Evolutionary conservation across 768 basidiomycete genomes (phyloP).

Genomic region (Calvatia gigantea): DNA sequence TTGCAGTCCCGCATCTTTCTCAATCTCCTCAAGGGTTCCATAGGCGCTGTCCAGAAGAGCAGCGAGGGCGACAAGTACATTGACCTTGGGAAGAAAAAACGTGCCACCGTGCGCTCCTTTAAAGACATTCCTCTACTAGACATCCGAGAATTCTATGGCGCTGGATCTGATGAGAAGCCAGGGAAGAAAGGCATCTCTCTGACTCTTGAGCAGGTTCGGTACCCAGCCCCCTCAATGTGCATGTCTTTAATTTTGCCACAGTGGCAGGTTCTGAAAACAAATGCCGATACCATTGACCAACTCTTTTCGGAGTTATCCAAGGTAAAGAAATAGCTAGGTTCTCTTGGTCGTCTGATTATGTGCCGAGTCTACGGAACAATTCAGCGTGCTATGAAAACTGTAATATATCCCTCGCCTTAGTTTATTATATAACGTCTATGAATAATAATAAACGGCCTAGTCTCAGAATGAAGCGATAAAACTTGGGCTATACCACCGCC

Average conservation of each 20-base stretch:
- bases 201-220: slow-evolving; percentile 54
- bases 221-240: neutral
- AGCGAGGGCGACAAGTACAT: slow-evolving; percentile 52
- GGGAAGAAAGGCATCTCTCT: slow-evolving; percentile 82
- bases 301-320: slow-evolving; percentile 34
- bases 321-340: slow-evolving; percentile 21
- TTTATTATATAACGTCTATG: slow-evolving; percentile 8
- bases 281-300: slow-evolving; percentile 44
- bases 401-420: slow-evolving; percentile 3
- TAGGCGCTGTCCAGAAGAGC: slow-evolving; percentile 25
- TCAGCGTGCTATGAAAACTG: neutral
- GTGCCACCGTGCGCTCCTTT: slow-evolving; percentile 50
- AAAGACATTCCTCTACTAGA: slow-evolving; percentile 58
- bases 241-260: slow-evolving; percentile 18
- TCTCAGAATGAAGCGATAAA: neutral
- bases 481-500: slow-evolving; percentile 19
- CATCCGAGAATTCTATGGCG: slow-evolving; percentile 70
- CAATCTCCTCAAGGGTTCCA: slow-evolving; percentile 2
- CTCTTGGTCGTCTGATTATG: neutral
- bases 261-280: slow-evolving; percentile 57
- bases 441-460: neutral
- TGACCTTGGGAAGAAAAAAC: slow-evolving; percentile 70
- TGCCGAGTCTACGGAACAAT: neutral
- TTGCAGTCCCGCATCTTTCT: neutral
- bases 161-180: slow-evolving; percentile 57